These are phyloP conservation scores for Astragalus membranaceus DNA, from an alignment of 306 rosid species.

Conservation along the genomic window DNA sequence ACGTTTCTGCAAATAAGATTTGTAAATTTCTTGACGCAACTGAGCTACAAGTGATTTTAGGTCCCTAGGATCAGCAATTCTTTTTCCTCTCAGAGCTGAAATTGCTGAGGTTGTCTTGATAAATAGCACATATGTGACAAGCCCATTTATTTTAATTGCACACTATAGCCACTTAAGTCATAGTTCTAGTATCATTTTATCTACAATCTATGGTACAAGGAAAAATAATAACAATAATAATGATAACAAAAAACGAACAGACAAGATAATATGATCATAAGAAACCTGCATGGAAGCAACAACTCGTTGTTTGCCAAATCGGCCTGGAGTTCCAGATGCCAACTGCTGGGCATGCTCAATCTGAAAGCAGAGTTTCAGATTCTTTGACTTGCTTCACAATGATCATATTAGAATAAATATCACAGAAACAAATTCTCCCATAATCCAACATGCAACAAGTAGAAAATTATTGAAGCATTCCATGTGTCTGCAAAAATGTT, in stretches of 20 bases:
- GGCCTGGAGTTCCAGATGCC: constrained; percentile 48
- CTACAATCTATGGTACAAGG: neutral
- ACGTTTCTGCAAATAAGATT: neutral
- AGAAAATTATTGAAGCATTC: neutral
- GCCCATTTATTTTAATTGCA: neutral
- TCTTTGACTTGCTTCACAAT: constrained; percentile 10
- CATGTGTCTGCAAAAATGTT: constrained; percentile 3
- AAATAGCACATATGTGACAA: neutral
- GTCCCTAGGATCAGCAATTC: neutral
- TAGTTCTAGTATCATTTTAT: neutral
- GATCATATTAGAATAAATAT: neutral
- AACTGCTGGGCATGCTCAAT: constrained; percentile 88
- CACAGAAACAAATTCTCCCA: neutral
- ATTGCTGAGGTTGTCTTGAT: too few relatives aligned
- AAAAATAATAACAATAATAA: too few relatives aligned
- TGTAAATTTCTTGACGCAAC: neutral
- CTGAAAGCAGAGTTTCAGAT: constrained; percentile 38
- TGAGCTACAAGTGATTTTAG: neutral
- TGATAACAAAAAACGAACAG: neutral
- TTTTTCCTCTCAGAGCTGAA: neutral
- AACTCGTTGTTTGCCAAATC: constrained; percentile 55
- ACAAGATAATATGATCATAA: neutral
- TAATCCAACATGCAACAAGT: neutral
- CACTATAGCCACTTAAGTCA: neutral
- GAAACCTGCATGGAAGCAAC: constrained; percentile 76